Percentiles rank a stretch among this genome's conserved stretches.
phyloP scores from a whole-genome alignment of 805 yeast species.

The Debaryomyces tyrocola region DNA sequence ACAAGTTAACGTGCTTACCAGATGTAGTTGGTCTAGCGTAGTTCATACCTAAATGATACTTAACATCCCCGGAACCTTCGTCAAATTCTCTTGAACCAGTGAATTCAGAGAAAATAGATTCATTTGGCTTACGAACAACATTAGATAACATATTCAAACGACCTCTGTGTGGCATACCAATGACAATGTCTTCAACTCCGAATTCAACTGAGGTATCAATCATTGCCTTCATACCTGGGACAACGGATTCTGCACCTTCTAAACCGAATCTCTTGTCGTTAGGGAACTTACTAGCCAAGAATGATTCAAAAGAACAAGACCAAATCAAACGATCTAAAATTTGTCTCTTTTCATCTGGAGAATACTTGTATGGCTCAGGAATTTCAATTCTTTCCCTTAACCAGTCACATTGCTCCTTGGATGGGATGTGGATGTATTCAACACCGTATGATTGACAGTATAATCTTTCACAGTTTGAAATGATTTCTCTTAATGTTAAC shows the following conservation, averaged over 20 bases:
- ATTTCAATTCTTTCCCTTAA: slow-evolving; percentile 94
- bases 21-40: slow-evolving; percentile 98
- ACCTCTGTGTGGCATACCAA: slow-evolving; percentile 99
- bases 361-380: slow-evolving; percentile 80
- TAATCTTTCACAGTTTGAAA: slow-evolving; percentile 73
- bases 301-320: slow-evolving; percentile 92
- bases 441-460: slow-evolving; percentile 90
- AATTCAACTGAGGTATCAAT: slow-evolving; percentile 89
- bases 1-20: slow-evolving; percentile 92
- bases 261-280: slow-evolving; percentile 98
- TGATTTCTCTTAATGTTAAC: slow-evolving; percentile 75
- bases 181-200: slow-evolving; percentile 94
- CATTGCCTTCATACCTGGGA: slow-evolving; percentile 95
- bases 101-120: slow-evolving; percentile 95
- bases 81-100: slow-evolving; percentile 86
- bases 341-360: slow-evolving; percentile 90
- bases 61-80: slow-evolving; percentile 99
- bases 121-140: slow-evolving; percentile 98
- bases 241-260: slow-evolving; percentile 96
- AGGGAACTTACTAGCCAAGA: slow-evolving; percentile 93
- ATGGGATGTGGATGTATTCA: slow-evolving; percentile 95
- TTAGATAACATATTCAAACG: slow-evolving; percentile 96
- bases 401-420: slow-evolving; percentile 97
- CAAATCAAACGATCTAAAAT: slow-evolving; percentile 94
- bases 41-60: slow-evolving; percentile 99